phyloP scores from a whole-genome alignment of 1,284 basidiomycete genomes.

The Malassezia equina region DNA sequence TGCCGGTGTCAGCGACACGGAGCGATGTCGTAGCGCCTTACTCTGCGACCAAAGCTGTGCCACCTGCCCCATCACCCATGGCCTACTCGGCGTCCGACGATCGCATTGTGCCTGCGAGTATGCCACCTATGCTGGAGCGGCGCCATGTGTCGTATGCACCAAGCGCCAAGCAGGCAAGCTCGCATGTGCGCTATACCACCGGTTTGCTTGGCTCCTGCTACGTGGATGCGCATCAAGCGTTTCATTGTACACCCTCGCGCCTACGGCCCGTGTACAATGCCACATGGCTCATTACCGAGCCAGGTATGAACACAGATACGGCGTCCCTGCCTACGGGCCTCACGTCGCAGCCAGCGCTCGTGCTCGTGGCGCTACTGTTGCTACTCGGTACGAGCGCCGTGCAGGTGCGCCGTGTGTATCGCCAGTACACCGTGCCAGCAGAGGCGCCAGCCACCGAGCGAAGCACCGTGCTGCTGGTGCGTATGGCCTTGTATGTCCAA shows the following conservation, averaged over 20 bases:
- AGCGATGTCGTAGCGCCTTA: no score
- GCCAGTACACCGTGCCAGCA: not conserved
- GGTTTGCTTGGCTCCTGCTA: constrained; percentile 15
- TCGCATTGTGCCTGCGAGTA: not conserved
- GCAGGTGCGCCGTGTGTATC: constrained; percentile 6
- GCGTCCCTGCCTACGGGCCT: not conserved
- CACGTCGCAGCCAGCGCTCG: not conserved
- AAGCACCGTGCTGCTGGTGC: not conserved
- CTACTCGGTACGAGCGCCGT: not conserved
- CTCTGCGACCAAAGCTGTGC: not conserved
- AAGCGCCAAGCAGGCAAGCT: no score
- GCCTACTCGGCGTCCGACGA: not conserved
- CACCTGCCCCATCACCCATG: not conserved
- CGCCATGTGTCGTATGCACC: not conserved
- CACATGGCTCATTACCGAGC: not conserved
- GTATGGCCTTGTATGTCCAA: constrained; percentile 3
- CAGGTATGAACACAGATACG: constrained; percentile 1
- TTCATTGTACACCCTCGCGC: constrained; percentile 1
- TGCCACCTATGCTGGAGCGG: not conserved
- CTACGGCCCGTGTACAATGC: constrained; percentile 3
- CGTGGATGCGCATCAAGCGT: not conserved
- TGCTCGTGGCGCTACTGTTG: not conserved
- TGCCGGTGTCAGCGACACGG: no score
- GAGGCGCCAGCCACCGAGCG: not conserved
- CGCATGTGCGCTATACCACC: not conserved